Evolutionary conservation across 2,329 filamentous ascomycete genomes (phyloP), one percentile per base, ranked within the genome.

Genomic region (Ophiostoma populinum): DNA sequence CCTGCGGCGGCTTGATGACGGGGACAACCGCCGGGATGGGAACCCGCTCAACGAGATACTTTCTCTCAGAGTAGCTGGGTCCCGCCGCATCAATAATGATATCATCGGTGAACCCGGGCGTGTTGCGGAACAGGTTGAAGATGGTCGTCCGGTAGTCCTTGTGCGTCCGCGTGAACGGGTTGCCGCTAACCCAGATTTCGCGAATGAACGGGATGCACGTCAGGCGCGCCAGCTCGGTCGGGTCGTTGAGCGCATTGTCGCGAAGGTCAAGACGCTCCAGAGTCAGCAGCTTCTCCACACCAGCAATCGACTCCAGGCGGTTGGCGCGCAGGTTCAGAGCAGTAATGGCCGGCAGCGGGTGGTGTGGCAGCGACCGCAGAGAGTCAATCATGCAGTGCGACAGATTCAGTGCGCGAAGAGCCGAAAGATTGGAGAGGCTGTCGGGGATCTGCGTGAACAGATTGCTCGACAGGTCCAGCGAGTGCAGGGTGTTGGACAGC

Each of bases 321-420:
- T 98, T 98, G 33, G 74, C 81, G 38, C 87, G 76, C 37, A 98
- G 68, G 49, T 95, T 95, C 38, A 98, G 63, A 1, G 86, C 86
- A 2, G 81, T 92, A 42, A 98, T 93, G 15, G 90, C 87, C 19
- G 90, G 87, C 5, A 98, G 65, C 10, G 90, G 83, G 48, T 79
- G 90, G 43, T 80, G 75, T 2, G 75, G 75, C 27, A 98, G 63
- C 2, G 87, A 93, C 48, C 92, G 80, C 37, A 98, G 64, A 12
- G 85, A 90, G 46, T 87, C 81, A 43, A 98, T 95, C 86, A 95
- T 94, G 64, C 87, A 95, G 49, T 92, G 80, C 4, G 87, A 92
- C 18, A 98, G 65, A 49, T 98, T 95, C 36, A 98, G 61, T 17
- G 90, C 86, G 43, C 86, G 75, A n/a, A 98, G 67, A 19, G 83